These are phyloP conservation scores for Clitoria ternatea DNA, from an alignment of 306 rosid species.

Conservation along the genomic window DNA sequence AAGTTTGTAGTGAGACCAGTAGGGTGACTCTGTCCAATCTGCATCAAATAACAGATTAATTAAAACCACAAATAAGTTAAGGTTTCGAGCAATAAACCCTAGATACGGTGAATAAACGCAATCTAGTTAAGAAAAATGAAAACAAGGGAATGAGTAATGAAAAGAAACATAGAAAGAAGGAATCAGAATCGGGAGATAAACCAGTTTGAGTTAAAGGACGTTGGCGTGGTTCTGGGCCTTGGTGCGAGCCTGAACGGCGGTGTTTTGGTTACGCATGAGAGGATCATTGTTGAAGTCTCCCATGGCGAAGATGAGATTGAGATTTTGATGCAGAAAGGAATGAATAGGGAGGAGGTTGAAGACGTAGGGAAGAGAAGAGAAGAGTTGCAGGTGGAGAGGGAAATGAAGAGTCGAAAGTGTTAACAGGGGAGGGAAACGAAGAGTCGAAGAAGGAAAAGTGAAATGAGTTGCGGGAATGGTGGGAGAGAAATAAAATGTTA, in stretches of 20 bases:
- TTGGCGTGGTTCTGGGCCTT: slow-evolving; percentile 92
- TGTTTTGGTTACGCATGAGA: slow-evolving; percentile 86
- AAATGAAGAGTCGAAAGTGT: too few relatives aligned
- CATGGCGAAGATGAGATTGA: slow-evolving; percentile 50
- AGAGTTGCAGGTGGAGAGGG: too few relatives aligned
- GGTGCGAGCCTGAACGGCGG: slow-evolving; percentile 96
- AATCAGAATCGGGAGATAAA: background rate
- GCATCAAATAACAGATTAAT: too few relatives aligned
- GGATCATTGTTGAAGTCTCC: slow-evolving; percentile 74
- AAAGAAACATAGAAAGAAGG: too few relatives aligned
- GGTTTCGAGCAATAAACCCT: slow-evolving; percentile 33
- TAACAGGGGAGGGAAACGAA: too few relatives aligned
- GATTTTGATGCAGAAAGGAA: background rate
- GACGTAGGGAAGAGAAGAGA: too few relatives aligned
- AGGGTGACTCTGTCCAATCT: slow-evolving; percentile 98
- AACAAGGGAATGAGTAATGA: background rate
- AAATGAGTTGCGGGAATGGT: too few relatives aligned
- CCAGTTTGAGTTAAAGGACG: slow-evolving; percentile 94
- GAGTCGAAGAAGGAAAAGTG: too few relatives aligned
- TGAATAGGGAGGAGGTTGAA: too few relatives aligned
- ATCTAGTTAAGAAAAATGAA: background rate
- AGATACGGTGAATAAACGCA: background rate
- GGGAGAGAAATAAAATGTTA: too few relatives aligned
- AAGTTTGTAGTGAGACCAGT: slow-evolving; percentile 87
- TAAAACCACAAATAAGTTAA: background rate